Evolutionary conservation across 2,329 filamentous ascomycete genomes (phyloP), one percentile per base, ranked within the genome.

Genomic region (Neofusicoccum laricinum): DNA sequence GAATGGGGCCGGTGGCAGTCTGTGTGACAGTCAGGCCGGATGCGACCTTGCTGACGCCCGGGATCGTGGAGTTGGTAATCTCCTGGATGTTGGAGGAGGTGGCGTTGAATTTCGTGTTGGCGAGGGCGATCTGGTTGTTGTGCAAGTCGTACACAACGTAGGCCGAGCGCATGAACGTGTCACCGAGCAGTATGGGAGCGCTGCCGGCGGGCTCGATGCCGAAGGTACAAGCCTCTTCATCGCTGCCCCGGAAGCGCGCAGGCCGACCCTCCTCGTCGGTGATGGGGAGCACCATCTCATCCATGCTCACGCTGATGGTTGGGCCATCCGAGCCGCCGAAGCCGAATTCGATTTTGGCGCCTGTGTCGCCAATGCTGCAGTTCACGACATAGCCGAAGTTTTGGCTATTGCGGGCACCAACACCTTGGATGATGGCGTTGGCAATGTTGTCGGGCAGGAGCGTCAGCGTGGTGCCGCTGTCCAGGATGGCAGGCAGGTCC

Each of bases 131-230:
- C 53, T 61, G 34, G 14, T 51, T 51, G 53, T 64, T 61, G 63
- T 64, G 46, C 36, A 64, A 30, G n/a, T 64, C 63, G 72, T 90
- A 92, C 11, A 93, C 90, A 14, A 91, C 84, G 69, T 93, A 93
- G 0, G 90, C 90, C 40, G 87, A 89, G 53, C 90, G 82, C 63
- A 93, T 79, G 74, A 93, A 93, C 0, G 90, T 90, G 72, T 92
- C 90, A 15, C 90, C 90, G 32, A 93, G 30, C 4, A 66, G 58
- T 25, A 53, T 45, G 21, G 63, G 53, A 10, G 34, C 53, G 32
- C 30, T 30, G 46, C 53, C 63, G 21, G 63, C 63, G 14, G 43
- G 51, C 41, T 51, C 30, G 53, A 64, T 64, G 30, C 63, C 63
- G 14, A 64, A 61, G 4, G 12, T 43, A 38, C 63, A 64, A 8